These are phyloP conservation scores for Hemileccinum impolitum DNA, from an alignment of 768 basidiomycete genomes.

Conservation along the genomic window DNA sequence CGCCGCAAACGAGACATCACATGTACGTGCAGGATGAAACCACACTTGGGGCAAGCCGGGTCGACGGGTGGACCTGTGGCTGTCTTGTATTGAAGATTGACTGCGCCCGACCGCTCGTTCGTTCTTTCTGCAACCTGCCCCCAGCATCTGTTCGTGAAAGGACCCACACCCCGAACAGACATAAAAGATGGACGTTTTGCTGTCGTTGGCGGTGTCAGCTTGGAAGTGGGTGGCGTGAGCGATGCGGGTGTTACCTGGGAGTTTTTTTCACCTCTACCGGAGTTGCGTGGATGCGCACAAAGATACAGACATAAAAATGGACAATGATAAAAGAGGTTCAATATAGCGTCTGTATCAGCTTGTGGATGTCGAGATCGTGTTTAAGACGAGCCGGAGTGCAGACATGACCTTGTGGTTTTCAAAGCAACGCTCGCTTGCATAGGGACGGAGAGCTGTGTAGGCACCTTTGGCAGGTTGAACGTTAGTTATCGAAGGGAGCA, in stretches of 20 bases:
- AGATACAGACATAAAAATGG: conserved; percentile 97
- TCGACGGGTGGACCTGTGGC: conserved; percentile 64
- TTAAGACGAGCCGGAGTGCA: conserved; percentile 62
- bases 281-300: conserved; percentile 71
- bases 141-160: conserved; percentile 82
- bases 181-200: conserved; percentile 84
- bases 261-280: conserved; percentile 83
- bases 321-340: conserved; percentile 82
- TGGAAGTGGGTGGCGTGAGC: neutral
- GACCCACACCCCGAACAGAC: conserved; percentile 83
- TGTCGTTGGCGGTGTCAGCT: conserved; percentile 31
- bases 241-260: conserved; percentile 53
- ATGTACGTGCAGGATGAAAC: conserved; percentile 66
- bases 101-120: conserved; percentile 51
- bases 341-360: conserved; percentile 91
- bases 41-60: conserved; percentile 79
- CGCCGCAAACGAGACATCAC: neutral
- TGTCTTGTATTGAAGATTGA: conserved; percentile 69
- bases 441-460: conserved; percentile 68
- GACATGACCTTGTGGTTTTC: conserved; percentile 84
- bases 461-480: conserved; percentile 47
- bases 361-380: conserved; percentile 82
- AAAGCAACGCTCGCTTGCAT: conserved; percentile 78
- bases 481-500: neutral
- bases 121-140: conserved; percentile 61